Conservation (phyloP, 352 stramenopile genomes). For the Globisporangium spinosum region DNA sequence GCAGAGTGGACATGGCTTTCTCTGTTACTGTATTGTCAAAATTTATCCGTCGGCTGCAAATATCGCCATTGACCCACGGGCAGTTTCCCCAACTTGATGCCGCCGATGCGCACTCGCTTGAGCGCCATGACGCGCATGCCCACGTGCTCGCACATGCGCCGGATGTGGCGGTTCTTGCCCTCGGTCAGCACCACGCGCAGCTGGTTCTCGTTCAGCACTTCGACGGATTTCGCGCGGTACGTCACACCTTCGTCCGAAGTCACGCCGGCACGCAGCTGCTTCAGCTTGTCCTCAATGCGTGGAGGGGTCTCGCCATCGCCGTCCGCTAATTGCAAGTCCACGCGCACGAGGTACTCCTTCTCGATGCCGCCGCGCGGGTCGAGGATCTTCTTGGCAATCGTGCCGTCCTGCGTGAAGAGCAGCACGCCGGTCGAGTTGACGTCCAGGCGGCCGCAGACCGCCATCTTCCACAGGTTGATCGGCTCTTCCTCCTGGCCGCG, state of each 20-base stretch:
- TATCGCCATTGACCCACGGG: slow-evolving; percentile 80
- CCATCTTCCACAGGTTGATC: slow-evolving; percentile 73
- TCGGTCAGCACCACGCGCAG: slow-evolving; percentile 90
- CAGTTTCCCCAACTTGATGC: slow-evolving; percentile 76
- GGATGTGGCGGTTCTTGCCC: slow-evolving; percentile 95
- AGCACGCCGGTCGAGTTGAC: slow-evolving; percentile 83
- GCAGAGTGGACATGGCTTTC: background rate
- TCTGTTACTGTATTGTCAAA: slow-evolving; percentile 19
- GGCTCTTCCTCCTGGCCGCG: slow-evolving; percentile 39
- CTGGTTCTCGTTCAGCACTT: slow-evolving; percentile 79
- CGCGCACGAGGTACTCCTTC: slow-evolving; percentile 85
- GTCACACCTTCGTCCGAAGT: slow-evolving; percentile 54
- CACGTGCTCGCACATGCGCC: slow-evolving; percentile 93
- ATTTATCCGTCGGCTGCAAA: slow-evolving; percentile 59
- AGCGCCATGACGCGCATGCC: slow-evolving; percentile 88
- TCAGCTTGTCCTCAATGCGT: slow-evolving; percentile 52
- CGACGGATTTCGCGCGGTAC: slow-evolving; percentile 74
- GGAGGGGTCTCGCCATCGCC: slow-evolving; percentile 26
- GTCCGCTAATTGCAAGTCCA: slow-evolving; percentile 55
- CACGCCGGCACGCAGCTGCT: slow-evolving; percentile 49
- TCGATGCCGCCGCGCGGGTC: slow-evolving; percentile 67
- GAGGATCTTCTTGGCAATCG: slow-evolving; percentile 71
- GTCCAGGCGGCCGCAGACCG: slow-evolving; percentile 74
- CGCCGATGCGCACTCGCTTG: slow-evolving; percentile 89
- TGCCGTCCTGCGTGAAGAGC: slow-evolving; percentile 80